These are phyloP conservation scores for Curvularia sp. DNA, from an alignment of 2,329 filamentous ascomycete species.

Conservation along the genomic window DNA sequence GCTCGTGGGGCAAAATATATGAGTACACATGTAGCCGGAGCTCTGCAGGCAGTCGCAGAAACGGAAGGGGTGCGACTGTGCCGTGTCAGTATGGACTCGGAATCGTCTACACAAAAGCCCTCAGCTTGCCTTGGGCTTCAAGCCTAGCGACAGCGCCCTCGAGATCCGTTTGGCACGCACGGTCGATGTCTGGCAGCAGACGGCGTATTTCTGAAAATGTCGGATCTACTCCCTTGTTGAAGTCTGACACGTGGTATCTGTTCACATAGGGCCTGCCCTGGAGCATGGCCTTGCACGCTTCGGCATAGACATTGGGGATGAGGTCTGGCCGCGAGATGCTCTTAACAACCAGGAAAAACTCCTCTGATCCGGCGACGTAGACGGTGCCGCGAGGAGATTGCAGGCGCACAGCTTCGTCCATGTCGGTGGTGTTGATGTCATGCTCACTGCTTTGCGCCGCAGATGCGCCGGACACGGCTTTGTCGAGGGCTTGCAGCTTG, in stretches of 20 bases:
- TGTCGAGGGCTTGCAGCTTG: conserved; percentile 31
- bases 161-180: conserved; percentile 29
- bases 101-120: too few relatives aligned
- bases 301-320: conserved; percentile 28
- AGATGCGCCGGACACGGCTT: conserved; percentile 12
- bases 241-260: conserved; percentile 16
- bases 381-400: conserved; percentile 18
- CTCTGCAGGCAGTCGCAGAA: conserved; percentile 35
- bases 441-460: conserved; percentile 8
- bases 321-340: conserved; percentile 25
- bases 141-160: conserved; percentile 16
- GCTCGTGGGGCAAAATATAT: conserved; percentile 24
- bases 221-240: conserved; percentile 23
- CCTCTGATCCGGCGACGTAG: conserved; percentile 30
- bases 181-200: conserved; percentile 28
- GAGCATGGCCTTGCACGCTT: conserved; percentile 28
- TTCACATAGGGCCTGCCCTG: conserved; percentile 28
- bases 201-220: conserved; percentile 33
- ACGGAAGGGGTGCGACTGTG: conserved; percentile 31
- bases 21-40: conserved; percentile 34
- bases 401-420: conserved; percentile 11
- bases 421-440: conserved; percentile 3
- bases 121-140: conserved; percentile 26
- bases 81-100: conserved; percentile 7
- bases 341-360: conserved; percentile 29